Percentiles rank a stretch among this genome's conserved stretches.
Evolutionary conservation across 495 filamentous ascomycete species (phyloP).

Genomic region (Amphirosellinia nigrospora): DNA sequence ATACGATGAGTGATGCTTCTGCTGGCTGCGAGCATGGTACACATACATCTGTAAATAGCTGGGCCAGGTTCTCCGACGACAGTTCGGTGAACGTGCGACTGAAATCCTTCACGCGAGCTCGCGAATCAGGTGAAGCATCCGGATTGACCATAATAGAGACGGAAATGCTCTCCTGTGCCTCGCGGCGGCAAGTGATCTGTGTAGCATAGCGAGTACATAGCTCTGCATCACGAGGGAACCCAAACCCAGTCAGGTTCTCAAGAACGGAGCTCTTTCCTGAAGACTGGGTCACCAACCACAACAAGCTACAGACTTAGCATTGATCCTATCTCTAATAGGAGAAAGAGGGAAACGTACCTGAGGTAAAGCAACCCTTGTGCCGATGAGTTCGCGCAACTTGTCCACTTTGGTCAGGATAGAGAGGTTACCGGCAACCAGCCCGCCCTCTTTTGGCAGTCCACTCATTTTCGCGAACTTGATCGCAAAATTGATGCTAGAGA

Average conservation of each 20-base stretch:
- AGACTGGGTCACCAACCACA: conserved; percentile 58
- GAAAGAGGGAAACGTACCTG: conserved; percentile 32
- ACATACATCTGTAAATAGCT: conserved; percentile 39
- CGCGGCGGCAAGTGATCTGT: conserved; percentile 61
- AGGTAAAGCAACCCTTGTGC: conserved; percentile 45
- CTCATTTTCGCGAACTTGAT: conserved; percentile 28
- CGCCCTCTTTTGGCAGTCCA: conserved; percentile 8
- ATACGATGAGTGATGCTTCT: conserved; percentile 21
- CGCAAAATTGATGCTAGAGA: background rate
- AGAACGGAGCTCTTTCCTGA: conserved; percentile 61
- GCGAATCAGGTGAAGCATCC: conserved; percentile 29
- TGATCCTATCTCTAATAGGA: background rate
- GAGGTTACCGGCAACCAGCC: conserved; percentile 28
- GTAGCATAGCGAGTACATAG: conserved; percentile 66
- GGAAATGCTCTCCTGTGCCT: conserved; percentile 35
- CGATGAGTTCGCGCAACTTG: conserved; percentile 49
- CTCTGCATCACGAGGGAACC: conserved; percentile 57
- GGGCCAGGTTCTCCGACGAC: conserved; percentile 31
- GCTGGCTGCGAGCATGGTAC: background rate
- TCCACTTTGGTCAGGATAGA: conserved; percentile 45
- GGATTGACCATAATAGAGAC: conserved; percentile 55
- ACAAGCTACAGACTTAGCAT: conserved; percentile 42
- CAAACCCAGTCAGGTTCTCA: conserved; percentile 57
- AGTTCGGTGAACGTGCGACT: conserved; percentile 34
- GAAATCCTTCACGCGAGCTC: conserved; percentile 30